Evolutionary conservation across 345 rosid genomes (phyloP).

Genomic region (Eucalyptus tenuipes): DNA sequence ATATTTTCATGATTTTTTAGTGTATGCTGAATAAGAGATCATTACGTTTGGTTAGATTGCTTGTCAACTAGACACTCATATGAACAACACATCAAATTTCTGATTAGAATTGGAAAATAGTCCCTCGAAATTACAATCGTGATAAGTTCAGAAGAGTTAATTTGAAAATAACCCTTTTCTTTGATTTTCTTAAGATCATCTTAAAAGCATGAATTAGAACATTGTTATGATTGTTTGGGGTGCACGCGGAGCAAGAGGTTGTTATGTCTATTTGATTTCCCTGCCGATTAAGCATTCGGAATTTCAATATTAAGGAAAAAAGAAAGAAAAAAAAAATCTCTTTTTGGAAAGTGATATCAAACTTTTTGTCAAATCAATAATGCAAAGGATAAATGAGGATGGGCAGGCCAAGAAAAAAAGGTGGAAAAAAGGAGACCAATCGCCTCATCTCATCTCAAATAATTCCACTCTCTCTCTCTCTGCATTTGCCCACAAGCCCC

Average conservation of each 20-base stretch:
- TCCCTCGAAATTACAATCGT: not conserved
- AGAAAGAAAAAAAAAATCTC: not conserved
- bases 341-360: not conserved
- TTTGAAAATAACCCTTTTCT: not conserved
- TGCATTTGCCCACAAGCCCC: not conserved
- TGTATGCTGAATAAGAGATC: not conserved
- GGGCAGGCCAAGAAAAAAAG: not conserved
- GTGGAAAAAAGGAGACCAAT: not conserved
- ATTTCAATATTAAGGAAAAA: not conserved
- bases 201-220: not conserved
- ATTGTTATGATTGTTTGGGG: not conserved
- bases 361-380: not conserved
- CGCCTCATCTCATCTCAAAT: not conserved
- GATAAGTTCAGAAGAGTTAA: not conserved
- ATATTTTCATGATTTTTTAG: not conserved
- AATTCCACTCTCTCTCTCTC: not conserved
- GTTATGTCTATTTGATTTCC: not conserved
- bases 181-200: not conserved
- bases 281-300: not conserved
- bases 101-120: not conserved
- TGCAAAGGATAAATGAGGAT: not conserved
- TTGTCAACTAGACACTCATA: accelerated
- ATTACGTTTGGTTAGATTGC: not conserved
- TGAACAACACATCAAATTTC: not conserved
- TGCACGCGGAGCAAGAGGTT: not conserved